These are phyloP conservation scores for Talaromyces sp. DNA, from an alignment of 2,329 filamentous ascomycete species.

Conservation along the genomic window DNA sequence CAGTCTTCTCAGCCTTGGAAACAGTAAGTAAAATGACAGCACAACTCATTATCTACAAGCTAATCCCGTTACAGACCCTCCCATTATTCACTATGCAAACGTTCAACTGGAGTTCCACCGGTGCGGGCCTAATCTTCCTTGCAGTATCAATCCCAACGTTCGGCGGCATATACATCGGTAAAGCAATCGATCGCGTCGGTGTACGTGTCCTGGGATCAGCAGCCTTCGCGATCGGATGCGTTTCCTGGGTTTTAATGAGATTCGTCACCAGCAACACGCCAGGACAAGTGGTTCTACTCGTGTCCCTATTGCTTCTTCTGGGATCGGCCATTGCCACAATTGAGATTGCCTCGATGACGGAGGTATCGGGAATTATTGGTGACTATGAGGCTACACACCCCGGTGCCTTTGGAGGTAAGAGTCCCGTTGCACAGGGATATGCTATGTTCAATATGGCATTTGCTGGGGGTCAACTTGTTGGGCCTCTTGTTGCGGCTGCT, in stretches of 20 bases:
- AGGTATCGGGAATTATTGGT: slow-evolving; percentile 58
- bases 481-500: slow-evolving; percentile 58
- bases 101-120: slow-evolving; percentile 60
- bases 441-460: slow-evolving; percentile 65
- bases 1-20: slow-evolving; percentile 59
- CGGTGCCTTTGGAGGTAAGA: slow-evolving; percentile 64
- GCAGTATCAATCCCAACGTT: slow-evolving; percentile 31
- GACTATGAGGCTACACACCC: slow-evolving; percentile 64
- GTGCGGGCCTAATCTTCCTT: slow-evolving; percentile 62
- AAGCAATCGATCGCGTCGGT: slow-evolving; percentile 53
- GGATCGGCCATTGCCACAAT: slow-evolving; percentile 61
- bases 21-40: slow-evolving; percentile 27
- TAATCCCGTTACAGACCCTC: slow-evolving; percentile 46
- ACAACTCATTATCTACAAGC: too few relatives aligned
- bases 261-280: slow-evolving; percentile 60
- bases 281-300: slow-evolving; percentile 65
- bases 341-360: slow-evolving; percentile 69
- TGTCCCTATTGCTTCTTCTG: slow-evolving; percentile 61
- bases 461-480: slow-evolving; percentile 59
- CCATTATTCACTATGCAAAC: slow-evolving; percentile 59
- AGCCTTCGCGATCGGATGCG: slow-evolving; percentile 57
- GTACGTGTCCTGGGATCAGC: slow-evolving; percentile 61
- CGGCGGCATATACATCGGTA: slow-evolving; percentile 13
- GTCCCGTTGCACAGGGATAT: slow-evolving; percentile 66
- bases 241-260: slow-evolving; percentile 65